Conservation (phyloP, 768 basidiomycete genomes). For the Crucibulum laeve region DNA sequence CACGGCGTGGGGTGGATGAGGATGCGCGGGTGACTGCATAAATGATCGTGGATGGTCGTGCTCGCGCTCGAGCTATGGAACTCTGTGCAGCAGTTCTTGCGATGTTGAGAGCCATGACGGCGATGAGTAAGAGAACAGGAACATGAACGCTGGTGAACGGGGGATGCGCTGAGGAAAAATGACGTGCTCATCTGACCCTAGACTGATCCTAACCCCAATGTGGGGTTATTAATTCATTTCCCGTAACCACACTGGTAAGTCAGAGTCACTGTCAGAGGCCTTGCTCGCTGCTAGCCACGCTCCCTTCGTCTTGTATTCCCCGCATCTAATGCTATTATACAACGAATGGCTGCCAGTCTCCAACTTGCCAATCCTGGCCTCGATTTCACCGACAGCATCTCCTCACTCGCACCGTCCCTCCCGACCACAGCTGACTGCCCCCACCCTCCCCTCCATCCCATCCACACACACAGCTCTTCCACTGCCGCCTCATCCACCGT, state of each 20-base stretch:
- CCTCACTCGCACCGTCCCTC: not conserved
- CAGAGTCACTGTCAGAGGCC: no score
- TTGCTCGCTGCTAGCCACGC: no score
- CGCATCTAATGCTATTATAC: not conserved
- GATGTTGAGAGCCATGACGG: no score
- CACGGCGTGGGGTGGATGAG: not conserved
- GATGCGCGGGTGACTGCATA: not conserved
- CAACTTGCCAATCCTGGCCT: not conserved
- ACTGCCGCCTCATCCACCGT: constrained; percentile 3
- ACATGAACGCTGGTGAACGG: no score
- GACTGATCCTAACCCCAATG: no score
- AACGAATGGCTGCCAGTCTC: not conserved
- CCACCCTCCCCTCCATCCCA: constrained; percentile 2
- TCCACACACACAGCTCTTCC: constrained; percentile 1
- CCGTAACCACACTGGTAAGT: no score
- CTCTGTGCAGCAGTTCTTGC: no score
- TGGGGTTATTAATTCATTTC: no score
- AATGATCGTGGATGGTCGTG: no score
- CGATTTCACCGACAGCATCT: not conserved
- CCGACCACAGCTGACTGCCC: not conserved
- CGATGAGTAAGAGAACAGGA: no score
- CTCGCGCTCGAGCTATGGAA: no score
- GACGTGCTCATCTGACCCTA: not conserved
- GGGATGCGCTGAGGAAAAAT: not conserved
- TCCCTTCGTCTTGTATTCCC: no score